A percentile compares a stretch with the other conserved stretches of the same genome.
Evolutionary conservation across 2,329 filamentous ascomycete genomes (phyloP).

Genomic region (Phyllosticta citribraziliensis): DNA sequence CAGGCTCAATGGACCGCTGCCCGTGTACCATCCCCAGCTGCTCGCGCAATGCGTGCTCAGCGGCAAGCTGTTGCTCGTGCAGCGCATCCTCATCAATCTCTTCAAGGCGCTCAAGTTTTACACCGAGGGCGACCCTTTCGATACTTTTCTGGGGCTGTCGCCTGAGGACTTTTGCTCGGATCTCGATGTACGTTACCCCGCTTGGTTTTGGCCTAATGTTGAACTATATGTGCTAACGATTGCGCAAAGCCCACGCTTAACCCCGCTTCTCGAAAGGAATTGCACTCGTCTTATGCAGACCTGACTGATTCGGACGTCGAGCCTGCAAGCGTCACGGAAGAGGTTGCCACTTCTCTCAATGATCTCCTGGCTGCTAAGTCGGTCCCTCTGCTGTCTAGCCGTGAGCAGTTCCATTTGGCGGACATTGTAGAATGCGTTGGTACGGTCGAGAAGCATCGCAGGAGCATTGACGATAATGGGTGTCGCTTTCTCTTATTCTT

Average conservation of each 20-base stretch:
- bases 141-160: slow-evolving; percentile 60
- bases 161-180: slow-evolving; percentile 40
- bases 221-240: not conserved
- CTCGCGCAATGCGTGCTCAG: slow-evolving; percentile 76
- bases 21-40: slow-evolving; percentile 87
- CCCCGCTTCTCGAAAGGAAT: slow-evolving; percentile 37
- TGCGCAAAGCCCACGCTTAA: slow-evolving; percentile 22
- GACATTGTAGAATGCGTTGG: slow-evolving; percentile 79
- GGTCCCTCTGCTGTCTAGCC: slow-evolving; percentile 71
- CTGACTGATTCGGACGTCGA: slow-evolving; percentile 44
- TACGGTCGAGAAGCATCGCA: slow-evolving; percentile 73
- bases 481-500: slow-evolving; percentile 83
- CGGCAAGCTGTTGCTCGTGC: slow-evolving; percentile 64
- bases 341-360: slow-evolving; percentile 58
- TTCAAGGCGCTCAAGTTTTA: slow-evolving; percentile 73
- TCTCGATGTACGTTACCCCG: slow-evolving; percentile 30
- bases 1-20: slow-evolving; percentile 74
- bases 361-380: slow-evolving; percentile 65
- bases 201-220: not conserved
- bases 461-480: slow-evolving; percentile 84
- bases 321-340: slow-evolving; percentile 59
- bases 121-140: slow-evolving; percentile 68
- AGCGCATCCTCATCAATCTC: slow-evolving; percentile 61
- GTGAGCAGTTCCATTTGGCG: slow-evolving; percentile 76
- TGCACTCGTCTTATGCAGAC: slow-evolving; percentile 42